phyloP scores from a whole-genome alignment of 768 basidiomycete genomes.

The Obba rivulosa region DNA sequence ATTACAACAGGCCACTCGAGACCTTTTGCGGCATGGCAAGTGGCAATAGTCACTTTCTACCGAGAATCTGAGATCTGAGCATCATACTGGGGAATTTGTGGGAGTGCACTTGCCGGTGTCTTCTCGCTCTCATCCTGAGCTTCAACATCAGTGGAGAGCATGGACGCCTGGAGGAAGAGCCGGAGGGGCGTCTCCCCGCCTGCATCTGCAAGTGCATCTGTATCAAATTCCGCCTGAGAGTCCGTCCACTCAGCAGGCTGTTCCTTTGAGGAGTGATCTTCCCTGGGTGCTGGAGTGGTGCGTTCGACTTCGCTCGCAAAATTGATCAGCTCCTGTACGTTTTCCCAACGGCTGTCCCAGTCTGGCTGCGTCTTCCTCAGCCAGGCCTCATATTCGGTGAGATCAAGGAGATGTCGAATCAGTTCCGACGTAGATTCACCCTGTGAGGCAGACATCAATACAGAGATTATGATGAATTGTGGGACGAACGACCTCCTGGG shows the following conservation, averaged over 20 bases:
- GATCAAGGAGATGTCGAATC: constrained; percentile 49
- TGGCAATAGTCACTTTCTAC: constrained; percentile 79
- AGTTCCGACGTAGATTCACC: constrained; percentile 57
- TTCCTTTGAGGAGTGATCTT: constrained; percentile 8
- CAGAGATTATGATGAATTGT: background rate
- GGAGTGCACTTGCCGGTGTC: constrained; percentile 33
- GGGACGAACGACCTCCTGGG: constrained; percentile 39
- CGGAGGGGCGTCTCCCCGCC: constrained; percentile 50
- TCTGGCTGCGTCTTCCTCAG: constrained; percentile 69
- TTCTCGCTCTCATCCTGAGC: constrained; percentile 47
- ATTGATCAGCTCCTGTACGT: constrained; percentile 79
- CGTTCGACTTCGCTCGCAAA: constrained; percentile 58
- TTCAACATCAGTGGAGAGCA: constrained; percentile 78
- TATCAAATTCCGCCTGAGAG: constrained; percentile 4
- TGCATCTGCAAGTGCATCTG: constrained; percentile 6
- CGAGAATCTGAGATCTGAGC: background rate
- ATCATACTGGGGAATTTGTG: background rate
- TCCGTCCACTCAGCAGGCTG: constrained; percentile 4
- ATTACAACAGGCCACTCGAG: constrained; percentile 92
- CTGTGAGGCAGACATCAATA: constrained; percentile 27
- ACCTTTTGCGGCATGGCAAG: constrained; percentile 88
- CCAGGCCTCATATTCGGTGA: constrained; percentile 62
- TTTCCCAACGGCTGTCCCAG: constrained; percentile 76
- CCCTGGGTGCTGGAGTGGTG: constrained; percentile 6
- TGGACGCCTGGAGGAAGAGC: constrained; percentile 71